Base-by-base conservation (phyloP, 2,329 filamentous ascomycete species). In the Neophaeococcomyces aloes region DNA sequence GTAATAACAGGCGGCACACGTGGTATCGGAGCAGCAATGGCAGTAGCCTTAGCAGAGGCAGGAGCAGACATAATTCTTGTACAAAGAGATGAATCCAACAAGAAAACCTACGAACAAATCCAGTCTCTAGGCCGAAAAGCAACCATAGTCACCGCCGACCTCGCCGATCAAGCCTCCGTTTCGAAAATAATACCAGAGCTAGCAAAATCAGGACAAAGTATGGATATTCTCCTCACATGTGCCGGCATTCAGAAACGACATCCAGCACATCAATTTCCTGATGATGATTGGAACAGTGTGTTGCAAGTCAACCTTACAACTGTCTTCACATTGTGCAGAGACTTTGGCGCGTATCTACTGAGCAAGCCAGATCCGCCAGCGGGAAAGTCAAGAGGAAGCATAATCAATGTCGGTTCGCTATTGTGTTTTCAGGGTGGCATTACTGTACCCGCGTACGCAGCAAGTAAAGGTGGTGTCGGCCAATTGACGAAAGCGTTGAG, bases 381-480 rank as follows among this genome's bases (percentile, higher is more conserved):
- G 7, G 46, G 46, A 6, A 36, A 30, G 29, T 44, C 47, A 4
- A 29, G 52, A 23, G 53, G 54, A 11, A 52, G 44, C 34, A 82
- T 94, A 65, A 82, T 94, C 69, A 94, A 94, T 65, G 78, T 93
- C 44, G 86, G 81, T 8, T 84, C 78, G 10, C 74, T 95, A 31
- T 73, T 94, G 29, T 79, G 78, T 36, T 89, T 89, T 71, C 84
- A 94, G 60, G 88, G 88, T 43, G 87, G 87, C 1, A 71, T 94
- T 52, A 94, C 83, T 0, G 85, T 94, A 1, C 86, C 86, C 0
- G 87, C 87, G 1, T 94, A 94, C 59, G 82, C 87, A 1, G 84
- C 86, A 0, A 79, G 77, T 49, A 94, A 94, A 65, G 87, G 86
- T 34, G 87, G 83, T 7, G 79, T 94, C 0, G 81, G 78, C 4